Conservation (phyloP, 2,329 filamentous ascomycete genomes). For the Diaporthe helianthi region DNA sequence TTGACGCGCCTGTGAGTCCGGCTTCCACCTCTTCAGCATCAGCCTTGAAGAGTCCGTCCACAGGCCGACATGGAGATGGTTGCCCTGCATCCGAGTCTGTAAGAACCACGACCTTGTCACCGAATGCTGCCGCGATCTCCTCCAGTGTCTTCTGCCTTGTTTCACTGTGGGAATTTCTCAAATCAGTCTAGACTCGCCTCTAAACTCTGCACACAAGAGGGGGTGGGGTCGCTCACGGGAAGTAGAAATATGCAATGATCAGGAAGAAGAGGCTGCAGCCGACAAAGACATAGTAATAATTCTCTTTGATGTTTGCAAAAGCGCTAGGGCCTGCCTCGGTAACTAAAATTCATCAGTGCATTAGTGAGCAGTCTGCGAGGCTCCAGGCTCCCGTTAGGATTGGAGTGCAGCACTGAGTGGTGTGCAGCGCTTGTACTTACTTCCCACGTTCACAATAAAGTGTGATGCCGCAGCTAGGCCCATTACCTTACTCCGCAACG, state of each 20-base stretch:
- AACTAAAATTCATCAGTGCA: constrained; percentile 39
- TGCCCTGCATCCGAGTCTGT: constrained; percentile 13
- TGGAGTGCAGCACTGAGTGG: too few species aligned
- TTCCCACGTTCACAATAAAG: constrained; percentile 60
- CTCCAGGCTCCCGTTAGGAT: too few species aligned
- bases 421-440: background rate
- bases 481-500: constrained; percentile 61
- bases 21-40: constrained; percentile 5
- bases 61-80: background rate
- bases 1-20: background rate
- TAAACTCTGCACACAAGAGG: background rate
- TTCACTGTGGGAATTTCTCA: constrained; percentile 39
- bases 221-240: constrained; percentile 45
- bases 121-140: constrained; percentile 56
- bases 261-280: constrained; percentile 60
- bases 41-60: background rate
- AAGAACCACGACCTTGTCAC: constrained; percentile 50
- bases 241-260: constrained; percentile 59
- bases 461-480: constrained; percentile 60
- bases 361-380: too few species aligned
- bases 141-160: constrained; percentile 56
- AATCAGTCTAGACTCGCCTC: background rate
- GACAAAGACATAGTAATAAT: constrained; percentile 69
- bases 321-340: constrained; percentile 62
- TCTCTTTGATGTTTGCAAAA: constrained; percentile 62